Conservation (phyloP, 2,329 filamentous ascomycete species). For the Venturia aucupariae region DNA sequence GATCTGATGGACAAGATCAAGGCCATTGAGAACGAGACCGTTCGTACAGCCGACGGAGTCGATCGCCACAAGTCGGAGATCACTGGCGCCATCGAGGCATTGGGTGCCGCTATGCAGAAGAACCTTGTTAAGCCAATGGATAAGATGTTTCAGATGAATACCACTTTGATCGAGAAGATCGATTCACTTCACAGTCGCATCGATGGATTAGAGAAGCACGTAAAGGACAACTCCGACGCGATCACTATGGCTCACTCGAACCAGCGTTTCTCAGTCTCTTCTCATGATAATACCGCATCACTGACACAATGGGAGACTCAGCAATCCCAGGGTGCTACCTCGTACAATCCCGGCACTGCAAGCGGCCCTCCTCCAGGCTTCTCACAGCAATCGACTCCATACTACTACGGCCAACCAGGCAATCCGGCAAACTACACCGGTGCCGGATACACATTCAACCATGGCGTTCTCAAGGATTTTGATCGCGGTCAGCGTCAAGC, state of each 20-base stretch:
- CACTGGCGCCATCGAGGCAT: background rate
- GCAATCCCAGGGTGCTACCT: background rate
- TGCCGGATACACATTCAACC: background rate
- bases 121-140: background rate
- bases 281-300: background rate
- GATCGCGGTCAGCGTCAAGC: background rate
- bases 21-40: background rate
- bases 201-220: background rate
- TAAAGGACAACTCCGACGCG: background rate
- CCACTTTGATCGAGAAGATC: background rate
- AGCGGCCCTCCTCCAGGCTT: background rate
- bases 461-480: background rate
- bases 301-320: background rate
- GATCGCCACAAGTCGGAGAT: background rate
- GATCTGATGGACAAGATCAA: conserved; percentile 1
- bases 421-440: background rate
- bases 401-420: background rate
- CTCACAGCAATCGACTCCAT: background rate
- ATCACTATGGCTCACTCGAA: background rate
- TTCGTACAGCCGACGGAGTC: background rate
- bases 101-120: conserved; percentile 3
- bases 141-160: background rate
- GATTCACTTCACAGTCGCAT: background rate
- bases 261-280: background rate
- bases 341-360: too few relatives aligned